Conservation (phyloP, 2,329 filamentous ascomycete genomes). For the Aspergillus nomiae region DNA sequence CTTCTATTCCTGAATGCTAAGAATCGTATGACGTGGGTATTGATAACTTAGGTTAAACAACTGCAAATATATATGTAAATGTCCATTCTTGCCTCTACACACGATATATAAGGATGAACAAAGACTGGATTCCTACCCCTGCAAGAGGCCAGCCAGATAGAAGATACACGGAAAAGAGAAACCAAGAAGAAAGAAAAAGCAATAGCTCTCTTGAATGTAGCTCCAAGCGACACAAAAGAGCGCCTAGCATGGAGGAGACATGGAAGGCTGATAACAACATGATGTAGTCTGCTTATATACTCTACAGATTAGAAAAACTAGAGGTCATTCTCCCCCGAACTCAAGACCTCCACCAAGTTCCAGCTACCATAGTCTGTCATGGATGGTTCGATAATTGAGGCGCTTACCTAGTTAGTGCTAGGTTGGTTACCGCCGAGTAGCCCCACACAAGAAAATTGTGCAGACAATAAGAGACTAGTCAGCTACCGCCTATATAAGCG, state of each 20-base stretch:
- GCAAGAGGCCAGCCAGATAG: background rate
- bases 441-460: background rate
- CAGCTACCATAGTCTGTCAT: too few species aligned
- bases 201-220: background rate
- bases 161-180: background rate
- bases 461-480: background rate
- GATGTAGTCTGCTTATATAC: background rate
- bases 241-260: background rate
- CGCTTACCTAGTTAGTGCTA: background rate
- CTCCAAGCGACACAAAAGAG: background rate
- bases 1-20: too few species aligned
- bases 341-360: too few species aligned
- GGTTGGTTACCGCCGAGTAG: background rate
- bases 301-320: background rate
- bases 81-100: too few species aligned
- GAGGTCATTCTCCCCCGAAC: too few species aligned
- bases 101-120: background rate
- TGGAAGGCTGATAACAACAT: background rate
- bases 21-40: too few species aligned
- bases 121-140: background rate
- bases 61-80: too few species aligned
- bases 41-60: too few species aligned
- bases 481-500: background rate
- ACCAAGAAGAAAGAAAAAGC: background rate
- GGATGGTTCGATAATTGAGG: too few species aligned